Base-by-base conservation (phyloP, 1,284 basidiomycete species). In the Ceratobasidium sp. region DNA sequence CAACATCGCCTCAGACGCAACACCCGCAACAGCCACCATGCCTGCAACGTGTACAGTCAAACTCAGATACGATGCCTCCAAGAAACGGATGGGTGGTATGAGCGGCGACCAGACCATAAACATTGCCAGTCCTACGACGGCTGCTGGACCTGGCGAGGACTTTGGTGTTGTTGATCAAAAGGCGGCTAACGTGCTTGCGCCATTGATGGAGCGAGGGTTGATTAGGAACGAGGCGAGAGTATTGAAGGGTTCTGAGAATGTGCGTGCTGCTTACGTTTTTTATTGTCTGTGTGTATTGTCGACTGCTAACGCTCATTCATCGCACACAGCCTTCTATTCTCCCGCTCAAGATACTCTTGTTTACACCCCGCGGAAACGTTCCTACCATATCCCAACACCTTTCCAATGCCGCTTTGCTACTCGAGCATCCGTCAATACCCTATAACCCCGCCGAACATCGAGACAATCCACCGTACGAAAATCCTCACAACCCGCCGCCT, bases 281-380 rank as follows among this genome's bases (percentile, higher is more conserved):
- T 21, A 16, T 9, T 23, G 39, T 72, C 36, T 39, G 36, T 45
- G 16, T 46, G 16, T 52, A 21, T 60, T 28, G 39, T 30, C n/a
- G 12, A 32, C 34, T 43, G n/a, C 59, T 65, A n/a, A 4, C 23
- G 6, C 28, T 21, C 52, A 23, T 39, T 39, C 14, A 6, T 39
- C 6, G 8, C 65, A 62, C 61, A 50, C 72, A 94, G 92, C 83
- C 91, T 53, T 90, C 90, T 58, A 91, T 95, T 72, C 84, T 95
- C 45, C 88, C 91, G 30, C 84, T 98, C 53, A 91, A 93, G 78
- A 85, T 98, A 78, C 87, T 98, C 36, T 87, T 98, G 34, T 97
- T 94, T 80, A 96, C 95, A 14, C 92, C 94, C 4, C 96, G 96
- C 76, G 92, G 93, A 43, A 96, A 97, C 80, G 90, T 98, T 74